Evolutionary conservation across 306 rosid genomes (phyloP).

Genomic region (Oemleria cerasiformis): DNA sequence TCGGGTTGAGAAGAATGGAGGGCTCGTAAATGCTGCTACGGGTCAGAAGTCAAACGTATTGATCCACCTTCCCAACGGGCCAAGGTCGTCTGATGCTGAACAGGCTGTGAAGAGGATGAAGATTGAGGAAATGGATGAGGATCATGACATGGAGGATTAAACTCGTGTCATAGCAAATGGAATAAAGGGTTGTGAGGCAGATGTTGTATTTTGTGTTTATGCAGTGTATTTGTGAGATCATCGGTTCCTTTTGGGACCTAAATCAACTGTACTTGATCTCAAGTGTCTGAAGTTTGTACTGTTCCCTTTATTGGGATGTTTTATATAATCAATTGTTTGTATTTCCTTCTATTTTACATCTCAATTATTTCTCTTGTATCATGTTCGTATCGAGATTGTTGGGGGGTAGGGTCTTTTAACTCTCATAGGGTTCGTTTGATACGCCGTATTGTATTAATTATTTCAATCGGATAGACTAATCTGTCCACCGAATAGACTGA

Average conservation of each 20-base stretch:
- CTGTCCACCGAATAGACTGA: too few species aligned
- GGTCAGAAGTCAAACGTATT: conserved; percentile 67
- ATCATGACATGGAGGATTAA: conserved; percentile 52
- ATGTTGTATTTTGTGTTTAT: not conserved
- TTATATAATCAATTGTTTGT: not conserved
- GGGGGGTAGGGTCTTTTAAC: too few species aligned
- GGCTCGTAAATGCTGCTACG: conserved; percentile 64
- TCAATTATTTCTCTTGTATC: not conserved
- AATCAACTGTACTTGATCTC: not conserved
- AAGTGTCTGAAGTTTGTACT: too few species aligned
- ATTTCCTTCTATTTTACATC: not conserved
- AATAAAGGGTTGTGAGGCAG: not conserved
- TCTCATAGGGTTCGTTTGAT: too few species aligned
- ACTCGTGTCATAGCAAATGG: not conserved
- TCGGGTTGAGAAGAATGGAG: conserved; percentile 78
- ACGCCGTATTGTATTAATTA: too few species aligned
- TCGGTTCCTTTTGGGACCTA: not conserved
- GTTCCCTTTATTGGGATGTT: not conserved
- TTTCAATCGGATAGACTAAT: too few species aligned
- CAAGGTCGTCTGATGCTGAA: conserved; percentile 40
- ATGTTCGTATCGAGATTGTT: not conserved
- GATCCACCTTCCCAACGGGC: conserved; percentile 60
- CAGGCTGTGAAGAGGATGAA: conserved; percentile 80
- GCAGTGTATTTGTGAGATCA: not conserved
- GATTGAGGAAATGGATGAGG: conserved; percentile 69